Evolutionary conservation across 2,329 filamentous ascomycete species (phyloP).

Genomic region (Cephalotrichum gorgonifer): DNA sequence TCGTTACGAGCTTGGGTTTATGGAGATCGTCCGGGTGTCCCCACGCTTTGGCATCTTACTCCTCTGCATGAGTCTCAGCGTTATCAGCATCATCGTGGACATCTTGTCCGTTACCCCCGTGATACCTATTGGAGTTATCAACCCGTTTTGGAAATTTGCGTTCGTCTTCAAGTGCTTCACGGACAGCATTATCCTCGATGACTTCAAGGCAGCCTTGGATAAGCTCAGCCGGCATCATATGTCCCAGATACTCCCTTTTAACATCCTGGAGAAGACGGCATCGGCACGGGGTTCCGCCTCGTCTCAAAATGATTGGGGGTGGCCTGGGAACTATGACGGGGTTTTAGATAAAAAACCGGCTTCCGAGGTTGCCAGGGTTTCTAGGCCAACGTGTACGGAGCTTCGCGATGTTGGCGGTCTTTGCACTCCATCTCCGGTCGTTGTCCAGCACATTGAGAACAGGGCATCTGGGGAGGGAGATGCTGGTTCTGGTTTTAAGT

Average conservation of each 20-base stretch:
- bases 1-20: conserved; percentile 47
- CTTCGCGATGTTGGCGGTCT: not conserved
- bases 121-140: conserved; percentile 22
- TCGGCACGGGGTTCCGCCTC: not conserved
- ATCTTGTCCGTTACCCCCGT: conserved; percentile 46
- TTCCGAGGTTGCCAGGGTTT: not conserved
- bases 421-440: not conserved
- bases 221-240: conserved; percentile 9
- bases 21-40: conserved; percentile 48
- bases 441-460: not conserved
- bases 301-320: not conserved
- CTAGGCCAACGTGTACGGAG: not conserved
- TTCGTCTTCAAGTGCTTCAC: conserved; percentile 47
- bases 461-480: not conserved
- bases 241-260: conserved; percentile 7
- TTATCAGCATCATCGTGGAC: conserved; percentile 51
- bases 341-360: not conserved
- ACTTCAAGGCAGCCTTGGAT: conserved; percentile 52
- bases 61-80: conserved; percentile 46
- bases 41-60: conserved; percentile 56
- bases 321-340: not conserved
- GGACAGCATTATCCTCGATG: conserved; percentile 56
- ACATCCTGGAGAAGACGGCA: not conserved
- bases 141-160: not conserved
- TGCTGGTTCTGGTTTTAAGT: too few relatives aligned